phyloP scores from a whole-genome alignment of 1,139 yeast species.

The Candida sanyaensis region DNA sequence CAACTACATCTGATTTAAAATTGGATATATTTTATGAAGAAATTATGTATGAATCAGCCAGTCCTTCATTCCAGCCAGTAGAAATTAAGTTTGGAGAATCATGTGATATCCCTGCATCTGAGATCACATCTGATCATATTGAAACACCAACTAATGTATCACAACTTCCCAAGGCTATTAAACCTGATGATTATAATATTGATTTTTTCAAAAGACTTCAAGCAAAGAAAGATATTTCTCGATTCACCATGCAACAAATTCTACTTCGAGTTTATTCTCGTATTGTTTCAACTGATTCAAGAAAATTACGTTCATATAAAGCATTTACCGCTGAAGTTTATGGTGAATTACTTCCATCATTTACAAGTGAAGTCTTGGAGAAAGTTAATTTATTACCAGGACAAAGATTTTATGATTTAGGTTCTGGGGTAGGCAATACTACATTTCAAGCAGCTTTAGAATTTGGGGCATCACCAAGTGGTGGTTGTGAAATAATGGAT shows the following conservation, averaged over 20 bases:
- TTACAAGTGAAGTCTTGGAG: slow-evolving; percentile 66
- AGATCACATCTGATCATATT: background rate
- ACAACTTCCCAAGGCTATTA: slow-evolving; percentile 7
- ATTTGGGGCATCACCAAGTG: slow-evolving; percentile 72
- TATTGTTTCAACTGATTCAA: slow-evolving; percentile 74
- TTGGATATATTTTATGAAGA: slow-evolving; percentile 28
- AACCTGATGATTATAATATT: slow-evolving; percentile 23
- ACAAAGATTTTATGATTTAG: slow-evolving; percentile 76
- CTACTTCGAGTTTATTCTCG: slow-evolving; percentile 73
- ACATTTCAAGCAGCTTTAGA: slow-evolving; percentile 88
- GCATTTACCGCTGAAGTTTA: slow-evolving; percentile 91
- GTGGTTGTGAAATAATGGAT: slow-evolving; percentile 89
- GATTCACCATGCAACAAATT: slow-evolving; percentile 64
- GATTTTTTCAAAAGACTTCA: slow-evolving; percentile 34
- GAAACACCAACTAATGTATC: slow-evolving; percentile 12
- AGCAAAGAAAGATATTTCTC: slow-evolving; percentile 47
- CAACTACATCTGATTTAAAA: slow-evolving; percentile 24
- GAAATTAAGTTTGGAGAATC: slow-evolving; percentile 5
- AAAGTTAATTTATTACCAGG: slow-evolving; percentile 58
- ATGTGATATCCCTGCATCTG: slow-evolving; percentile 3
- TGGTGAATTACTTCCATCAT: slow-evolving; percentile 85
- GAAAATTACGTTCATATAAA: slow-evolving; percentile 65
- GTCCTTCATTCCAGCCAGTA: slow-evolving; percentile 15
- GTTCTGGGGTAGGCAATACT: slow-evolving; percentile 94
- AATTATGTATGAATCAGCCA: slow-evolving; percentile 17